A percentile compares a stretch with the other conserved stretches of the same genome.
Conservation (phyloP, 2,329 filamentous ascomycete genomes). For the Cryphonectria japonica region DNA sequence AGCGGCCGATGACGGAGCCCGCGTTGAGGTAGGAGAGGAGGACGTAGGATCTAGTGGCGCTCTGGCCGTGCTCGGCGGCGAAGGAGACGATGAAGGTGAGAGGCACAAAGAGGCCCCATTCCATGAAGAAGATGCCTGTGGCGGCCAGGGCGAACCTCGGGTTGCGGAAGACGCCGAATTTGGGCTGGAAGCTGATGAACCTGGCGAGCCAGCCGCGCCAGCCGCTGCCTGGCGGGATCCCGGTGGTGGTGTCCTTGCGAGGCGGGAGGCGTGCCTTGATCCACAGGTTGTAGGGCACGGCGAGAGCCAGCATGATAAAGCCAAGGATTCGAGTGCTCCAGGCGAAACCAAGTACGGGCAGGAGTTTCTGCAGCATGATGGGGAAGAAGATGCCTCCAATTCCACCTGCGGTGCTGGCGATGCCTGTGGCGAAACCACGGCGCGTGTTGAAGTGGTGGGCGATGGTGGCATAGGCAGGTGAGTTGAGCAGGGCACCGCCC, state of each 20-base stretch:
- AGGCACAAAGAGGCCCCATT: slow-evolving; percentile 73
- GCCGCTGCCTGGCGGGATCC: slow-evolving; percentile 32
- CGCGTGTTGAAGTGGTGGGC: slow-evolving; percentile 79
- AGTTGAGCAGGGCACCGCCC: slow-evolving; percentile 76
- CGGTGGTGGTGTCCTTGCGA: slow-evolving; percentile 22
- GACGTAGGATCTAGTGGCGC: slow-evolving; percentile 67
- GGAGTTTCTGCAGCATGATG: slow-evolving; percentile 49
- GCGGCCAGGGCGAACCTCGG: slow-evolving; percentile 63
- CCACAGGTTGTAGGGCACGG: slow-evolving; percentile 51
- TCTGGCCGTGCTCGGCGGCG: slow-evolving; percentile 64
- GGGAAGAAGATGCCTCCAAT: slow-evolving; percentile 71
- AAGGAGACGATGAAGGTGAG: slow-evolving; percentile 78
- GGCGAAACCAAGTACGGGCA: slow-evolving; percentile 51
- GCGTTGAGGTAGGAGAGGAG: slow-evolving; percentile 82
- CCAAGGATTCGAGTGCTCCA: slow-evolving; percentile 56
- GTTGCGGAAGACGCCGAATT: slow-evolving; percentile 65
- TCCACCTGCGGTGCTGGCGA: slow-evolving; percentile 75
- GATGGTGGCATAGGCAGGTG: slow-evolving; percentile 73
- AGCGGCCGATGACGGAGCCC: slow-evolving; percentile 76
- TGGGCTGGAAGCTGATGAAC: slow-evolving; percentile 50
- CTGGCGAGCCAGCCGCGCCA: slow-evolving; percentile 8
- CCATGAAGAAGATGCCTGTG: slow-evolving; percentile 68
- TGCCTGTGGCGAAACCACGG: slow-evolving; percentile 77
- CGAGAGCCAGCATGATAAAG: slow-evolving; percentile 52
- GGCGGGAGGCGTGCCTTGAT: slow-evolving; percentile 60